Conservation (phyloP, 768 basidiomycete genomes). For the Candolleomyces efflorescens region DNA sequence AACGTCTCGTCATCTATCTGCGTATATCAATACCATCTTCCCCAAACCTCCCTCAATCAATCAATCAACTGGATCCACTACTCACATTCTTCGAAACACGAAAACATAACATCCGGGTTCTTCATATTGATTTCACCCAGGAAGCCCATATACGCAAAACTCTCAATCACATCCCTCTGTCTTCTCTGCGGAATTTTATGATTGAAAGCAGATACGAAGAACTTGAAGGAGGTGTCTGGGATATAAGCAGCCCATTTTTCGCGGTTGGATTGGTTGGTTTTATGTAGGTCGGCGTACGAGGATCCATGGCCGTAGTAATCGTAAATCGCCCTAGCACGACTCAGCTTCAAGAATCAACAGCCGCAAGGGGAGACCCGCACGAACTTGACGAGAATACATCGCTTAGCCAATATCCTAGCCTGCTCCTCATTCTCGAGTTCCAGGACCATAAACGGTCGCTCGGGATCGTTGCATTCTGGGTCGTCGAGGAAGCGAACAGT, state of each 20-base stretch:
- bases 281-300: slow-evolving; percentile 70
- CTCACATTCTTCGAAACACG: slow-evolving; percentile 87
- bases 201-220: slow-evolving; percentile 69
- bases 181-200: slow-evolving; percentile 66
- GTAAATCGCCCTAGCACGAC: slow-evolving; percentile 58
- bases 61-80: too few species aligned
- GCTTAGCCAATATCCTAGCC: slow-evolving; percentile 62
- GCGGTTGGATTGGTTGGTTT: slow-evolving; percentile 37
- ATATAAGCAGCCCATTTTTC: slow-evolving; percentile 57
- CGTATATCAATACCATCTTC: background rate
- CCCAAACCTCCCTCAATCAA: background rate
- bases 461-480: slow-evolving; percentile 44
- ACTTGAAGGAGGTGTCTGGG: slow-evolving; percentile 73
- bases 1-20: slow-evolving; percentile 35
- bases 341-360: slow-evolving; percentile 2
- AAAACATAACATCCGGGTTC: slow-evolving; percentile 65
- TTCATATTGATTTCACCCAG: slow-evolving; percentile 80
- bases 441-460: slow-evolving; percentile 72
- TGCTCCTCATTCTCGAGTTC: slow-evolving; percentile 67
- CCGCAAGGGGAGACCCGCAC: slow-evolving; percentile 15
- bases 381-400: slow-evolving; percentile 85
- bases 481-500: slow-evolving; percentile 43
- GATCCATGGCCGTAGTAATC: slow-evolving; percentile 72
- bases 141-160: slow-evolving; percentile 83
- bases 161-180: slow-evolving; percentile 66